Evolutionary conservation across 2,329 filamentous ascomycete species (phyloP).

Genomic region (Penicillium polonicum): DNA sequence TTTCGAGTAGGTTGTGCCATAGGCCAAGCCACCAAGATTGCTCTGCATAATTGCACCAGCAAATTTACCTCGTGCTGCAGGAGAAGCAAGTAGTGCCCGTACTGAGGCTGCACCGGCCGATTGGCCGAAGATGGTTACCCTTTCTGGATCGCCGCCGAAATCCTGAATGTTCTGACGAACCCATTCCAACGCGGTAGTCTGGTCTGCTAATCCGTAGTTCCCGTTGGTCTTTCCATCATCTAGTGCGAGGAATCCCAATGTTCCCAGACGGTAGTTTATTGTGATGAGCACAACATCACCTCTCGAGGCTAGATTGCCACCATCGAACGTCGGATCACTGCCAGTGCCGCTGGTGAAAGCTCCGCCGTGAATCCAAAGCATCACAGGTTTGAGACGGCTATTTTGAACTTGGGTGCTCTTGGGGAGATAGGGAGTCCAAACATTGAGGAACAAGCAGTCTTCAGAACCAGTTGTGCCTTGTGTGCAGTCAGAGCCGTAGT

Average conservation of each 20-base stretch:
- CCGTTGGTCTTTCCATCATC: conserved; percentile 56
- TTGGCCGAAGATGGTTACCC: conserved; percentile 49
- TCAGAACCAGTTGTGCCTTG: conserved; percentile 44
- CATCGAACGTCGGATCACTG: conserved; percentile 44
- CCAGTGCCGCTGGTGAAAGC: conserved; percentile 54
- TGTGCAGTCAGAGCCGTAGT: conserved; percentile 39
- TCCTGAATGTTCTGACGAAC: conserved; percentile 46
- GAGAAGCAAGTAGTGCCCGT: conserved; percentile 48
- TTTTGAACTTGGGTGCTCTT: conserved; percentile 26
- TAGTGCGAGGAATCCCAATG: conserved; percentile 59
- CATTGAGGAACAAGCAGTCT: conserved; percentile 51
- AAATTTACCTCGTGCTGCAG: conserved; percentile 20
- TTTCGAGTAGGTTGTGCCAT: conserved; percentile 58
- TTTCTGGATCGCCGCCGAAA: conserved; percentile 50
- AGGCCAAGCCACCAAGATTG: conserved; percentile 58
- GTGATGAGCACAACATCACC: conserved; percentile 60
- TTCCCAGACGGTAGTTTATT: conserved; percentile 61
- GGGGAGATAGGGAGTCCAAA: conserved; percentile 45
- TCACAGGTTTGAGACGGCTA: conserved; percentile 46
- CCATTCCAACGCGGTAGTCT: conserved; percentile 52
- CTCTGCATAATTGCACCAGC: conserved; percentile 26
- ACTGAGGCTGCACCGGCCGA: conserved; percentile 57
- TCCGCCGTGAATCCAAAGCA: conserved; percentile 57
- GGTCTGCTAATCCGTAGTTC: conserved; percentile 55
- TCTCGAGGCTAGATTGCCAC: conserved; percentile 57